Base-by-base conservation (phyloP, 2,329 filamentous ascomycete genomes). In the Fusarium sp. region DNA sequence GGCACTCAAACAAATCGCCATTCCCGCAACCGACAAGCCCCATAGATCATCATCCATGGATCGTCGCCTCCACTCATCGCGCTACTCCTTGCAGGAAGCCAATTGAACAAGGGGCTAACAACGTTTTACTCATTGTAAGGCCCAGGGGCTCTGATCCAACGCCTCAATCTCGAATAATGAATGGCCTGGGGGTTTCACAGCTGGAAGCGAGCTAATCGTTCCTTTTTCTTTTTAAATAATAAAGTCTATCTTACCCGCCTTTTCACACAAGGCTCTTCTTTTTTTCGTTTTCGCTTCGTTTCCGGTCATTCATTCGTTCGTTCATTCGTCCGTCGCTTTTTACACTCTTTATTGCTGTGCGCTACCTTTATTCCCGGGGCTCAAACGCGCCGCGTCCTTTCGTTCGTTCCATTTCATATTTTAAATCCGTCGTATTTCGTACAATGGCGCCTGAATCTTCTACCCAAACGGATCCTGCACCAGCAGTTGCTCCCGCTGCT, bases 391-490 rank as follows among this genome's bases (percentile, higher is more conserved):
- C 51, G 8, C 34, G 34, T 41, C 51, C 51, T 39, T 39, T 44
- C 22, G 39, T 28, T 44, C 22, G 39, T 32, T 66, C 58, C 55
- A 39, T n/a, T 42, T 61, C 34, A 36, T 36, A 28, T 30, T 30
- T 18, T 24, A 58, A 47, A 28, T 22, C 34, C 26, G 51, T 55
- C 51, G 51, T 41, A 70, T 45, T 26, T 22, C 38, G 28, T 50
- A 36, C 54, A 28, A 78, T 78, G 76, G 76, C 76, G 2, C 76
- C 75, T 8, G 76, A 77, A 62, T 59, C 65, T 14, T 72, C 75
- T 14, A 75, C 73, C 13, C 77, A 78, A 45, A 74, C 76, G 6
- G 64, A 74, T n/a, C 58, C 64, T 56, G 70, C 61, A 22, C 60
- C 64, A n/a, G 28, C 66, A 8, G 24, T 56, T 51, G 52, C 67